Base-by-base conservation (phyloP, 306 rosid genomes). In the Pterocarpus santalinus region DNA sequence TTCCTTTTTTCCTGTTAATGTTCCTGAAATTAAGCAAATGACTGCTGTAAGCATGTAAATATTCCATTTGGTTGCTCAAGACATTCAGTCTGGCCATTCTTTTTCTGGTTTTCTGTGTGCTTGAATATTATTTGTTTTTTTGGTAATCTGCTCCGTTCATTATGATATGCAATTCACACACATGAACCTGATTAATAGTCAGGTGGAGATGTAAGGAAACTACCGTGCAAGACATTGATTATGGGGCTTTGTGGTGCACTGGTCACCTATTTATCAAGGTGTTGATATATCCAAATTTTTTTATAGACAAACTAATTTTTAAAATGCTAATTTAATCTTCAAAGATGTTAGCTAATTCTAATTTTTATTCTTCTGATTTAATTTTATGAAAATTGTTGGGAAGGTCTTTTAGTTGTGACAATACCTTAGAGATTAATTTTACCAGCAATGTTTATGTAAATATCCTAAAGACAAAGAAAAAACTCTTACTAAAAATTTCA, bases 21-120 rank as follows among this genome's bases (percentile, higher is more conserved):
- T 65, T 52, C 22, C 80, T 75, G 62, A 63, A 36, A 83, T 74
- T 41, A 63, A 81, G 85, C 70, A 82, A 66, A 77, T 70, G 73
- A 90, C 86, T 82, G 61, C 58, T 66, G 58, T 77, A 57, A 75
- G 79, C 80, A 82, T 90, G 98, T 90, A 90, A 56, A 86, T 92
- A 87, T 90, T 86, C 73, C 83, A 85, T 80, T 88, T 85, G 83
- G 82, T 82, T 84, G 82, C 90, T 82, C 92, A 53, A 61, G 84
- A 84, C 90, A 82, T 66, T 56, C 51, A 80, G 71, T 84, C 88
- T 80, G 63, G 78, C 87, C 75, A 81, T 82, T 85, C 81, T 72
- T 88, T 92, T 10, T 52, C 47, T 65, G 84, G 63, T 79, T 65
- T 16, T 75, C 76, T 65, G 39, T 85, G 55, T 84, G 39, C 52